phyloP scores from a whole-genome alignment of 2,329 filamentous ascomycete genomes.

The Calcarisporium arbuscula region DNA sequence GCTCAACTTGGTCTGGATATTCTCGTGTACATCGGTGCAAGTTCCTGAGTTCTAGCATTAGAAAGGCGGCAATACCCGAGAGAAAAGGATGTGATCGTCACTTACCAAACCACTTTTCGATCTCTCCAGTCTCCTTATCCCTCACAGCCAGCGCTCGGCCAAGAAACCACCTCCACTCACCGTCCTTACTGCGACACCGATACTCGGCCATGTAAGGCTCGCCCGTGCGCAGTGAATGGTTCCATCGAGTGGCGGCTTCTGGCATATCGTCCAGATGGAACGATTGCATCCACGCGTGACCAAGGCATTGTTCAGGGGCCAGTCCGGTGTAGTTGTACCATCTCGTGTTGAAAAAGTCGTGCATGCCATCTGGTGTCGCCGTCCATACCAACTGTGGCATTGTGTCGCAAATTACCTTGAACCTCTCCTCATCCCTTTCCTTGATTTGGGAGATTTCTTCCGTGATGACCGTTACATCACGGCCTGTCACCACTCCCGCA shows the following conservation, averaged over 20 bases:
- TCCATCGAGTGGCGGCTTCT: constrained; percentile 51
- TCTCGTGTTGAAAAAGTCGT: constrained; percentile 70
- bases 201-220: constrained; percentile 66
- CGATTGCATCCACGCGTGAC: constrained; percentile 53
- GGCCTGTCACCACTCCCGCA: constrained; percentile 64
- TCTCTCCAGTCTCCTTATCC: constrained; percentile 58
- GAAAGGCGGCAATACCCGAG: background rate
- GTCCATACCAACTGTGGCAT: constrained; percentile 73
- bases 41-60: constrained; percentile 36
- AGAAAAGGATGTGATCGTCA: background rate
- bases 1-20: constrained; percentile 60
- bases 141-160: constrained; percentile 63
- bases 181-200: constrained; percentile 58
- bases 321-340: constrained; percentile 78
- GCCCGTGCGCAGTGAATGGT: constrained; percentile 57
- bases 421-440: constrained; percentile 65
- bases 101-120: constrained; percentile 71
- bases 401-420: constrained; percentile 69
- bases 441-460: constrained; percentile 64
- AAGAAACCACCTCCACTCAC: constrained; percentile 74
- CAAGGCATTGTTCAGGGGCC: constrained; percentile 54
- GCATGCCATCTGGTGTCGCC: constrained; percentile 55
- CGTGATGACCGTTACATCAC: constrained; percentile 65
- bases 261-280: constrained; percentile 67
- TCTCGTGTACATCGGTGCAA: constrained; percentile 73